Evolutionary conservation across 2,329 filamentous ascomycete genomes (phyloP), one percentile per base, ranked within the genome.

Genomic region (Xylariomycetidae sp.): DNA sequence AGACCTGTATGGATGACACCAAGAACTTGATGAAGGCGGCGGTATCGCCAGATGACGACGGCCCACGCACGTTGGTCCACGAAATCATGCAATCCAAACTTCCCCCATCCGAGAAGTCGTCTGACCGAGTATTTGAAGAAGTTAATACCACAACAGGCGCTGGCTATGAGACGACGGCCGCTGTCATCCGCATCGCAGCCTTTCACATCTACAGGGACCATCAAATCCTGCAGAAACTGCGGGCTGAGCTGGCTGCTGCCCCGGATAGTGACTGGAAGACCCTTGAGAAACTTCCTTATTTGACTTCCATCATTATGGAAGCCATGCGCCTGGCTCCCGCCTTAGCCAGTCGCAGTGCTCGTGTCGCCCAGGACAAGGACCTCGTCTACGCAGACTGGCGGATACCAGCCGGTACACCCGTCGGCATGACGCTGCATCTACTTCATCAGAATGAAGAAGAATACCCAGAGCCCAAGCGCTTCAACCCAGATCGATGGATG

Each of bases 291-390:
- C 44, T 60, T 10, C 54, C 57, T 1, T 70, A 67, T 40, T 54
- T 71, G 16, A 57, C 61, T n/a, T 63, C 66, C 3, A 57, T 65
- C 3, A 53, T 72, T 12, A 62, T 58, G 29, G 68, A 73, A 46
- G 58, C 60, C 4, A 52, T 70, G 48, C 59, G 69, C 6, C 42
- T 70, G 3, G 58, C 66, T 32, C 63, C 65, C 3, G 59, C 53
- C 1, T 47, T 68, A 10, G 58, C 56, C 7, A 56, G 65, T 20
- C 49, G 62, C 1, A 52, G 67, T 5, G 59, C 66, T 29, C 64
- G 68, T 2, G 42, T 65, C 6, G 61, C 65, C 1, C 63, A 61
- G 2, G 38, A 49, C 23, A 33, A 40, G 7, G 47, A 50, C 22
- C 39, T 53, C 8, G 12, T 45, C 3, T 52, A 52, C 35, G 36